Base-by-base conservation (phyloP, 78 protist genomes). In the Goniomonas avonlea region DNA sequence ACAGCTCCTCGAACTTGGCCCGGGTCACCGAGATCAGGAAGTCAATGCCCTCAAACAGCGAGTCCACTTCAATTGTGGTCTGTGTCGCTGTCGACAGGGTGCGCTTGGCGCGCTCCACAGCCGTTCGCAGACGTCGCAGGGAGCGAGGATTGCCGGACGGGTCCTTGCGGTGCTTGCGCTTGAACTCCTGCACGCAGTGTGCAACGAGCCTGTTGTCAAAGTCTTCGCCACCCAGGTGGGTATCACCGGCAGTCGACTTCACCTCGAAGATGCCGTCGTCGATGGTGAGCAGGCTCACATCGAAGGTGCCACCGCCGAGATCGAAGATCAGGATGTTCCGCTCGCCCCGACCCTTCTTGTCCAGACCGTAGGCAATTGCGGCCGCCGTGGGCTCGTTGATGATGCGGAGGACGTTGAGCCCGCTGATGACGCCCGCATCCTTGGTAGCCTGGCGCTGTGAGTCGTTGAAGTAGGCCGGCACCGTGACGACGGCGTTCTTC, bases 341-440 rank as follows among this genome's bases (percentile, higher is more conserved):
- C 77, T 70, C 77, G 2, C 81, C 68, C 73, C 5, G 34, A 23
- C 59, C 61, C 45, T 32, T 56, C 84, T 59, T 70, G 40, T 83
- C 92, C 17, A 90, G 87, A 5, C 95, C 97, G 80, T 94, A 92
- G 23, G 98, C 95, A 27, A 95, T 63, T 25, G 98, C 97, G 0
- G 96, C 96, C 8, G 99, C 98, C 0, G 98, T 92, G 43, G 98
- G 98, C 83, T 97, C 98, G 86, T 91, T 94, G 86, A 97, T 93
- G 76, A 96, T 89, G 48, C 99, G 90, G 17, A 84, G 79, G 5
- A 96, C 93, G 59, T 82, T 82, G 53, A 94, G 70, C 15, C 98
- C 98, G 2, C 93, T 91, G 2, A 65, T 77, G 39, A 73, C 13
- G n/a, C 97, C 99, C 31, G 99, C 98, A 47, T 94, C 96, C 84